Percentiles rank a stretch among this genome's conserved stretches.
Conservation (phyloP, 148 eudicot species). For the Linanthus parryae region DNA sequence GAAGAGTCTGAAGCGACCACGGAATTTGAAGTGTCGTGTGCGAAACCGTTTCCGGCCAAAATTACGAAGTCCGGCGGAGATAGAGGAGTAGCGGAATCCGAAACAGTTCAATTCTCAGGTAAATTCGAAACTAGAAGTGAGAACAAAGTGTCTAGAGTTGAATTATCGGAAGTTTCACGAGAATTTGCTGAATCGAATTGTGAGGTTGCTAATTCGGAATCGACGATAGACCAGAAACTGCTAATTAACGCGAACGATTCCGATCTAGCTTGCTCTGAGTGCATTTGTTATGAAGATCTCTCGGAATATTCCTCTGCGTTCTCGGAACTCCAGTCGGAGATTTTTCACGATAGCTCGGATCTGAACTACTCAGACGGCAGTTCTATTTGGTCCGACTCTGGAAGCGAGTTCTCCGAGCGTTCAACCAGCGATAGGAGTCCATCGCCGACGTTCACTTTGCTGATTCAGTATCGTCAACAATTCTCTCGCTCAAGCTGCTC, state of each 20-base stretch:
- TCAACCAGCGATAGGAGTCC: slow-evolving; percentile 42
- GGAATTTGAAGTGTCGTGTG: slow-evolving; percentile 8
- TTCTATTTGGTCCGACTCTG: slow-evolving; percentile 67
- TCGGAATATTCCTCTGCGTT: slow-evolving; percentile 31
- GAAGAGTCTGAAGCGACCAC: slow-evolving; percentile 15
- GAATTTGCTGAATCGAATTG: slow-evolving; percentile 10
- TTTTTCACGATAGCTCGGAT: slow-evolving; percentile 19
- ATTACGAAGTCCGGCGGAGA: not conserved
- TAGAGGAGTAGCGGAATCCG: slow-evolving; percentile 1
- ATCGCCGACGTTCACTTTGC: slow-evolving; percentile 59
- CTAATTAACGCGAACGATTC: slow-evolving; percentile 12
- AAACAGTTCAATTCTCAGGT: slow-evolving; percentile 6
- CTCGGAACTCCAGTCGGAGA: slow-evolving; percentile 42
- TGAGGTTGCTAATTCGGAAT: slow-evolving; percentile 22
- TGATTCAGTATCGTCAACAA: slow-evolving; percentile 43
- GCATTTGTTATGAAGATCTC: slow-evolving; percentile 30
- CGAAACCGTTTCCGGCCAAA: not conserved
- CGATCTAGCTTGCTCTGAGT: slow-evolving; percentile 60
- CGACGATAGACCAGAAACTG: slow-evolving; percentile 29
- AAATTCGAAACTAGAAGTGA: not conserved
- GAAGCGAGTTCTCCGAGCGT: slow-evolving; percentile 81
- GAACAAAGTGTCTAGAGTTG: slow-evolving; percentile 8
- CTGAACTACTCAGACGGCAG: slow-evolving; percentile 48
- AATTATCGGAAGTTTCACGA: slow-evolving; percentile 8
- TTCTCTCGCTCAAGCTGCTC: slow-evolving; percentile 32